Base-by-base conservation (phyloP, 2,329 filamentous ascomycete genomes). In the Aaosphaeria pasadenensis region DNA sequence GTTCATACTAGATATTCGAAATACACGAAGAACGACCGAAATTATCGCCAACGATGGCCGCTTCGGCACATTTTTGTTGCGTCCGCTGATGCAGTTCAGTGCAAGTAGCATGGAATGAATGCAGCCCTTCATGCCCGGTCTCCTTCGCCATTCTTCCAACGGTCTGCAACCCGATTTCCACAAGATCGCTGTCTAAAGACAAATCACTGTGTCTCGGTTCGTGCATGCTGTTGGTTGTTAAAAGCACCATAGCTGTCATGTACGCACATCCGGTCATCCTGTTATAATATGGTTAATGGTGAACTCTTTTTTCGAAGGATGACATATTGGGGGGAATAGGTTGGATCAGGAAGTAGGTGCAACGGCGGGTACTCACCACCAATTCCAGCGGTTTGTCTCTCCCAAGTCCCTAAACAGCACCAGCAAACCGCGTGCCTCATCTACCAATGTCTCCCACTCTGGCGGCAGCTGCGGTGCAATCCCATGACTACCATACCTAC, bases 241-340 rank as follows among this genome's bases (percentile, higher is more conserved):
- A 53, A 39, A 54, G 44, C 48, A 61, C 30, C 52, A 58, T 51
- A 40, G 51, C 55, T 39, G 57, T 51, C 48, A 58, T 57, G 40
- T 58, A 51, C 41, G 57, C 33, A 45, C 58, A 61, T 30, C 49
- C 48, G 30, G 55, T 59, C 46, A 44, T 57, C 58, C 58, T 61
- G 49, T 51, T 45, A 50, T 32, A 5, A 47, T 41, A 43, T 39
- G 28, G 40, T 30, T 40, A 17, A 9, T 13, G 7, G 39, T 40
- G 17, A 24, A 24, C 17, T 24, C 17, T 24, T 24, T 24, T 24
- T 24, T 24, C 17, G 17, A 24, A 2, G 17, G 17, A 24, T 24
- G 17, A 24, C 17, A 24, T 24, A 24, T 24, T 24, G 17, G 17
- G 17, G 17, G 17, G 17, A 3, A 24, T 24, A 24, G 17, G 17